phyloP scores from a whole-genome alignment of 371 early-diverging fungal species.

The Rhizopus arrhizus region DNA sequence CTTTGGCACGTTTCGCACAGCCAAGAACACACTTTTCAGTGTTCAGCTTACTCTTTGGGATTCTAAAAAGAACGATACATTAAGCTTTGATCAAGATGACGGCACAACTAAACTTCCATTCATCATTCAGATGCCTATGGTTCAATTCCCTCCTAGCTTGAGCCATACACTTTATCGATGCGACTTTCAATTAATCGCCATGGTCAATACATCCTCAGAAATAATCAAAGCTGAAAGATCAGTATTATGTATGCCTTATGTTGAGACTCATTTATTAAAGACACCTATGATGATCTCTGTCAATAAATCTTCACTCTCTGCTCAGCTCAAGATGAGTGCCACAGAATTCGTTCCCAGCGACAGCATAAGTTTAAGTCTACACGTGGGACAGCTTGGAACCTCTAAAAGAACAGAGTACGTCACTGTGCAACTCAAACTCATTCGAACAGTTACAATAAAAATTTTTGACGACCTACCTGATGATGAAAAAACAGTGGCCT shows the following conservation, averaged over 20 bases:
- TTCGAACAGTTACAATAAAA: constrained; percentile 7
- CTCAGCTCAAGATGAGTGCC: constrained; percentile 8
- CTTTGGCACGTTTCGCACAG: constrained; percentile 4
- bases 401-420: constrained; percentile 9
- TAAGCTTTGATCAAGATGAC: background rate
- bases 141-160: constrained; percentile 24
- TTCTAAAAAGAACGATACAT: background rate
- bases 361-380: constrained; percentile 9
- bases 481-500: background rate
- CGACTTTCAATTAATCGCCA: constrained; percentile 18
- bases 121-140: constrained; percentile 28
- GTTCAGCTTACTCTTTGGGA: constrained; percentile 18
- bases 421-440: constrained; percentile 18
- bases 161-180: constrained; percentile 9
- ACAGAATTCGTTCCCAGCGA: constrained; percentile 21
- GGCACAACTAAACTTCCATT: constrained; percentile 14
- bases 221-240: constrained; percentile 7
- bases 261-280: constrained; percentile 25
- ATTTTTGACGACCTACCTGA: constrained; percentile 7
- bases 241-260: constrained; percentile 23
- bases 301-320: constrained; percentile 13
- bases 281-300: constrained; percentile 4
- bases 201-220: constrained; percentile 11
- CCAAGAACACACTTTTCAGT: constrained; percentile 9
- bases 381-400: constrained; percentile 1